A percentile compares a stretch with the other conserved stretches of the same genome.
phyloP scores from a whole-genome alignment of 2,329 filamentous ascomycete genomes.

The Shiraia sp. region DNA sequence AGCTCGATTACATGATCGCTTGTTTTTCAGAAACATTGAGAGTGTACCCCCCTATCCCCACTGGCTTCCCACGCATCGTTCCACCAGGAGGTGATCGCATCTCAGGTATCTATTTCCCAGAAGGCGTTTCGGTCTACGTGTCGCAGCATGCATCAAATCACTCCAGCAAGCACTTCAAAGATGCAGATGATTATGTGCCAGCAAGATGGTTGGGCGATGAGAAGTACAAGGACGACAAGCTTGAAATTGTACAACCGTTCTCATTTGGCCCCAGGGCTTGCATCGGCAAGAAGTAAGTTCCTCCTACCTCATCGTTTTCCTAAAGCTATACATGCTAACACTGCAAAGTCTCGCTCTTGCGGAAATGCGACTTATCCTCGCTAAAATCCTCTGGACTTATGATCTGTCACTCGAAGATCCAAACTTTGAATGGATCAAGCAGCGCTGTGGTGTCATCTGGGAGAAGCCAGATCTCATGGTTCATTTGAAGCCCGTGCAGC shows the following conservation, averaged over 20 bases:
- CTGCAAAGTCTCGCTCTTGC: conserved; percentile 23
- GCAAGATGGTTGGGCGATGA: conserved; percentile 46
- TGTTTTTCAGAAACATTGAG: conserved; percentile 31
- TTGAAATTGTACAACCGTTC: conserved; percentile 33
- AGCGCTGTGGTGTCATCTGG: conserved; percentile 41
- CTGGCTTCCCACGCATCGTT: conserved; percentile 33
- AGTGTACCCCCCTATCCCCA: conserved; percentile 34
- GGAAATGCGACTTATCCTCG: conserved; percentile 33
- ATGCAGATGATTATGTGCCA: conserved; percentile 30
- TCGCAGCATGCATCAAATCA: conserved; percentile 38
- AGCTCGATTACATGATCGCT: conserved; percentile 34
- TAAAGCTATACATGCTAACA: conserved; percentile 3
- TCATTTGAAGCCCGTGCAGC: conserved; percentile 23
- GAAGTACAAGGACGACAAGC: conserved; percentile 38
- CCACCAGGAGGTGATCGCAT: conserved; percentile 27
- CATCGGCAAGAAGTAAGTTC: conserved; percentile 39
- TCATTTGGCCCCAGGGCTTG: conserved; percentile 34
- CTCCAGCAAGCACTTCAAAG: conserved; percentile 28
- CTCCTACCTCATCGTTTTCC: neutral
- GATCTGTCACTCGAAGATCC: conserved; percentile 28
- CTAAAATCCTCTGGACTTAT: conserved; percentile 29
- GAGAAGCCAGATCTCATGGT: conserved; percentile 37
- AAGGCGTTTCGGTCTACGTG: conserved; percentile 29
- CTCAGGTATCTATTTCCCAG: conserved; percentile 32
- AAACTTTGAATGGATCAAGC: conserved; percentile 44